Evolutionary conservation across 2,329 filamentous ascomycete genomes (phyloP), one percentile per base, ranked within the genome.

Genomic region (Ceratocystis variospora): DNA sequence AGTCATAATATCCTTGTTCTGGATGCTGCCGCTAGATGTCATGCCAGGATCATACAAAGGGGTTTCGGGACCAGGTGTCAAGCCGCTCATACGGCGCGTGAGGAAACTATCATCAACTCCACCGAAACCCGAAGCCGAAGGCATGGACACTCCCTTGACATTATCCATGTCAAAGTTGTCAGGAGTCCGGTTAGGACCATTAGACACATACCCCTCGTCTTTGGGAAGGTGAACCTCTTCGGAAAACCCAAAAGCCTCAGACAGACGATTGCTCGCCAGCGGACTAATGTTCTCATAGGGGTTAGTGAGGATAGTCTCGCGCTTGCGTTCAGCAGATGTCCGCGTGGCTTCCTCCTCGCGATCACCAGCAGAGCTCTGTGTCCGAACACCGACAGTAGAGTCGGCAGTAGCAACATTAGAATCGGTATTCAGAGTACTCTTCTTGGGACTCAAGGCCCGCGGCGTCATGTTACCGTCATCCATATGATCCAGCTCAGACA

Each of bases 1-100:
- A 28, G 93, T 90, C 69, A 99, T 88, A 71, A 99, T 95, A 73
- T 99, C 94, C 77, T 95, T 94, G 59, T 91, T 96, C 74, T 97
- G 88, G 63, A 99, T 97, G 61, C 87, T 83, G 70, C 97, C 92
- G 64, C 96, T 57, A 5, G 45, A 48, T 12, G 46, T 88, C 64
- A 93, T 93, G 2, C 92, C 83, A 68, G 89, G 86, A 73, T 99
- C 94, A 72, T 96, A 97, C 22, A 97, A 80, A 2, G 93, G 92
- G 37, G 91, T 94, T 2, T 81, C 82, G 83, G 96, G 90, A 59
- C 92, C 93, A 72, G 96, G 90, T 6, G 93, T 96, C 78, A 96
- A 87, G 62, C 90, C 92, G 73, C 90, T 96, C 61, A 92, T 79
- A 71, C 94, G 86, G 62, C 89, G 85, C 31, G 77, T 76, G 68